These are phyloP conservation scores for Leccinum incarnatum DNA, from an alignment of 768 basidiomycete species.

Conservation along the genomic window DNA sequence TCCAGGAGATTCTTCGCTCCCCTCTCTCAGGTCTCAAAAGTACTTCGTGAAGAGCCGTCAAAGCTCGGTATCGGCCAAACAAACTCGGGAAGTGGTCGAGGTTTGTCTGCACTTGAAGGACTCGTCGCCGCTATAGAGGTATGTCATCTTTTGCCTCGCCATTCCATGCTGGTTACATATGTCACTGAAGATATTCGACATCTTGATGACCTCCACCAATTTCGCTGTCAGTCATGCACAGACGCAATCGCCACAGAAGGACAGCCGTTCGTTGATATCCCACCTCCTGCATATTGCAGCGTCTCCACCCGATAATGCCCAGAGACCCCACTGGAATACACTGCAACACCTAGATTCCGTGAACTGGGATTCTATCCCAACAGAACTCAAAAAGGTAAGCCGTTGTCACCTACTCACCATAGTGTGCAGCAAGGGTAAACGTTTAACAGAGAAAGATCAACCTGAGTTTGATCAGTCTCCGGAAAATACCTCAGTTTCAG, in stretches of 20 bases:
- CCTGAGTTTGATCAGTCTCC: conserved; percentile 49
- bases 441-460: conserved; percentile 54
- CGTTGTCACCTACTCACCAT: background rate
- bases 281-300: conserved; percentile 66
- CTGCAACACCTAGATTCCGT: conserved; percentile 45
- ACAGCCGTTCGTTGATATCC: conserved; percentile 27
- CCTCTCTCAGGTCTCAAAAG: conserved; percentile 37
- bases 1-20: conserved; percentile 57
- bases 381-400: conserved; percentile 59
- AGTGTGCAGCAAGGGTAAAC: background rate
- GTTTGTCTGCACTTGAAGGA: conserved; percentile 71
- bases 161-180: background rate
- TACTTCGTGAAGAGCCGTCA: conserved; percentile 45
- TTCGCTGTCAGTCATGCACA: conserved; percentile 7
- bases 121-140: conserved; percentile 71
- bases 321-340: conserved; percentile 55
- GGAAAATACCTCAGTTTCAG: conserved; percentile 44
- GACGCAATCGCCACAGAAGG: conserved; percentile 28
- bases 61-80: conserved; percentile 59
- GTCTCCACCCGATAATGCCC: conserved; percentile 50
- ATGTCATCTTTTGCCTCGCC: conserved; percentile 5
- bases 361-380: conserved; percentile 59
- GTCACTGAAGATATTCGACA: conserved; percentile 43
- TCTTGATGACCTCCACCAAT: conserved; percentile 25
- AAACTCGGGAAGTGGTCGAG: conserved; percentile 43